Base-by-base conservation (phyloP, 1,284 basidiomycete species). In the Macrocybe sp. region DNA sequence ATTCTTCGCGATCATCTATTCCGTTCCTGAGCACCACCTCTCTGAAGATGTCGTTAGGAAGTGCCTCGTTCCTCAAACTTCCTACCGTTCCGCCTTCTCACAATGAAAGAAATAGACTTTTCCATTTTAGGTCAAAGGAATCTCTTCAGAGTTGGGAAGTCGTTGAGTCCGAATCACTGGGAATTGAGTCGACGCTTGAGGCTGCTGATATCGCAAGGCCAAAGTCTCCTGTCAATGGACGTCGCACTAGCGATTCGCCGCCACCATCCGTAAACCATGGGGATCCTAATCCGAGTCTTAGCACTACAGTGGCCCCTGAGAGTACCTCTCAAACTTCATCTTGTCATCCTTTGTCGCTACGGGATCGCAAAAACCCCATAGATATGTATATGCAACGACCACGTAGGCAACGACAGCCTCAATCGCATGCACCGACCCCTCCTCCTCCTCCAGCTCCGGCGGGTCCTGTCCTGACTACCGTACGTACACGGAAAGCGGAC, bases 11-110 rank as follows among this genome's bases (percentile, higher is more conserved):
- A 32, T 60, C 63, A 11, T 59, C 64, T 30, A 53, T 59, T 22
- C 55, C 58, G 6, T 69, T 72, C 51, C 64, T 69, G 47, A 73
- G 72, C 52, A 66, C 70, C 1, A 65, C 65, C 16, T 72, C 72
- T 8, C 59, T 73, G 22, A 61, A 54, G 40, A 53, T 55, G 52
- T 51, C 58, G 2, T 52, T 54, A 48, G 56, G 65, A 6, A 64
- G 64, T 1, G 53, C 62, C 4, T 67, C 68, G 6, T 61, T 67
- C 32, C 55, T 61, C 22, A 16, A 56, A 52, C 41, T 56, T 55
- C 29, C 45, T 64, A 10, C 58, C 64, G 5, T 60, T 64, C 5
- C 64, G 55, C 45, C 47, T 66, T 10, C 61, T 69, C 42, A 55
- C 59, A 8, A 55, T 55, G 12, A 67, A 63, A 49, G 62, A 59